Evolutionary conservation across 2,329 filamentous ascomycete species (phyloP), one percentile per base, ranked within the genome.

Genomic region (Aspergillus ochraceoroseus): DNA sequence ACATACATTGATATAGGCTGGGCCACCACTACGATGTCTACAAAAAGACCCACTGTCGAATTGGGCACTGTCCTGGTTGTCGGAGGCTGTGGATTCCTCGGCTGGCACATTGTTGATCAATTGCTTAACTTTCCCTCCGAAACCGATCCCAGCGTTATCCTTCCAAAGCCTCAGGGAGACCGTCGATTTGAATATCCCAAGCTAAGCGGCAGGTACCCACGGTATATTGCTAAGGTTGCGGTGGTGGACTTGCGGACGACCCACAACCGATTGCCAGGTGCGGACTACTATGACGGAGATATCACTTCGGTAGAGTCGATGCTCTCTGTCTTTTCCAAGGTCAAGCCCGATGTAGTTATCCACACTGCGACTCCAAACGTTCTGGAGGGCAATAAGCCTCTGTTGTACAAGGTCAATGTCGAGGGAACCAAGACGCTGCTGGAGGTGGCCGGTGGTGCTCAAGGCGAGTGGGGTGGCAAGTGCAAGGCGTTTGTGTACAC

Each of bases 401-500:
- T 86, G 23, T 83, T 92, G 62, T 78, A 79, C 55, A 82, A 81
- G 62, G 85, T 96, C 60, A 98, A 96, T 63, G 82, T 95, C 37
- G 82, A 87, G 36, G 90, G 90, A 36, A 95, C 92, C 9, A 74
- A 73, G 50, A 81, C 83, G 51, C 76, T 95, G 33, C 46, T 72
- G 9, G 60, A 71, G 38, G 71, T 96, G 39, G 78, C 82, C 23
- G 86, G 85, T 11, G 84, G 84, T 54, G 76, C 77, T 58, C 71
- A 77, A 51, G 75, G 66, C 11, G 63, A 76, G 25, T 82, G 77
- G 47, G 87, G 90, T 41, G 64, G 67, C 38, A 63, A 65, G 40
- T 70, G 69, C 56, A 86, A 82, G 66, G 85, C 78, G 0, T 80
- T 96, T 49, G 86, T 96, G 32, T 95, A 90, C 67, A 96, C 90